phyloP scores from a whole-genome alignment of 2,329 filamentous ascomycete genomes.

The Alternaria sp. region DNA sequence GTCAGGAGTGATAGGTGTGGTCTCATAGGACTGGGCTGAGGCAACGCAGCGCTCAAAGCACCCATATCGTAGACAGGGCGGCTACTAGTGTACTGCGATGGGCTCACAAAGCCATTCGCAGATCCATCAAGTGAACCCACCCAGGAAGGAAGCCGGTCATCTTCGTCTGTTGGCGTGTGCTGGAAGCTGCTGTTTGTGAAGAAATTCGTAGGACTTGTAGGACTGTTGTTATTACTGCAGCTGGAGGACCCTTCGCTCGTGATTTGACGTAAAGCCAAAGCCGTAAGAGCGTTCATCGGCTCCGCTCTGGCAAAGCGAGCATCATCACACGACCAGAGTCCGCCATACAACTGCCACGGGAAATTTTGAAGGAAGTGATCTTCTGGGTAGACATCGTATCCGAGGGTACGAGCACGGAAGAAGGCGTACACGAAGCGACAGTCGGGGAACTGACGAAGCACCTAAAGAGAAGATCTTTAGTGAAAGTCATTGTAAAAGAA shows the following conservation, averaged over 20 bases:
- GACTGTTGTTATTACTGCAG: conserved; percentile 22
- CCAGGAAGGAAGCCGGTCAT: conserved; percentile 15
- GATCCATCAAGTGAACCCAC: conserved; percentile 26
- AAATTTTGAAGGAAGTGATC: conserved; percentile 49
- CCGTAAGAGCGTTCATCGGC: conserved; percentile 31
- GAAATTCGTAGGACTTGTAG: conserved; percentile 24
- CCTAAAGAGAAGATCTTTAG: conserved; percentile 42
- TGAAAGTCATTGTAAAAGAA: conserved; percentile 8
- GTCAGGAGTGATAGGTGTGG: conserved; percentile 35
- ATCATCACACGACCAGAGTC: conserved; percentile 49
- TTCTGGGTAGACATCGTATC: conserved; percentile 51
- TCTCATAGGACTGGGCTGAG: conserved; percentile 10
- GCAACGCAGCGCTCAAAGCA: conserved; percentile 15
- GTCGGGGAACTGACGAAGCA: conserved; percentile 49
- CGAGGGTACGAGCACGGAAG: conserved; percentile 47
- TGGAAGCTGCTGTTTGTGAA: conserved; percentile 23
- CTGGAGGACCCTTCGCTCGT: conserved; percentile 36
- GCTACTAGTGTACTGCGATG: conserved; percentile 4
- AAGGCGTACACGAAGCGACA: conserved; percentile 51
- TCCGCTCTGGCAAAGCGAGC: conserved; percentile 48
- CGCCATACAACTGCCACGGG: conserved; percentile 50
- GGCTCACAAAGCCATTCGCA: conserved; percentile 5
- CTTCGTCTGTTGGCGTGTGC: conserved; percentile 10
- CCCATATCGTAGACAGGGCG: conserved; percentile 31
- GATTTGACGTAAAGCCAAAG: conserved; percentile 41